Conservation (phyloP, 345 rosid genomes). For the Eutrema japonicum region DNA sequence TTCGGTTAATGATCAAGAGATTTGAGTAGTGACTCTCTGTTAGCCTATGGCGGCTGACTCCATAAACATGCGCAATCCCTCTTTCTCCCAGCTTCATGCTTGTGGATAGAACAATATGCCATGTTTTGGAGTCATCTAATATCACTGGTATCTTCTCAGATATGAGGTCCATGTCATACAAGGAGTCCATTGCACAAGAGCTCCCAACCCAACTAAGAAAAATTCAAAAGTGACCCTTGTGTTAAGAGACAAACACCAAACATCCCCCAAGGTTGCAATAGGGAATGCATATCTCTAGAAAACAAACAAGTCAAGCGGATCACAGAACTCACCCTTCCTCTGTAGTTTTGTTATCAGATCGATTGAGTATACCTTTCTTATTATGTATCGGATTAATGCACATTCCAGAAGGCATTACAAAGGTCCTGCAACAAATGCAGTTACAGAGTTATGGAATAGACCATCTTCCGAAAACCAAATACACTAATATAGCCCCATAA, state of each 20-base stretch:
- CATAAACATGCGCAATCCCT: conserved; percentile 85
- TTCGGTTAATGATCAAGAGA: conserved; percentile 84
- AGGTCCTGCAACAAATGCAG: conserved; percentile 67
- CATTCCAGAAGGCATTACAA: conserved; percentile 96
- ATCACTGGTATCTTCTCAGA: conserved; percentile 90
- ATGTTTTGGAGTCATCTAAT: conserved; percentile 76
- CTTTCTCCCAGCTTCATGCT: conserved; percentile 88
- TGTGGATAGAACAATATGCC: conserved; percentile 76
- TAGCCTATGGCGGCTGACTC: conserved; percentile 62
- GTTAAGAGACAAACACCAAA: background rate
- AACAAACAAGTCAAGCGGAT: conserved; percentile 9
- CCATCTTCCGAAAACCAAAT: background rate
- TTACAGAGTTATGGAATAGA: background rate
- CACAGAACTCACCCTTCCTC: conserved; percentile 66
- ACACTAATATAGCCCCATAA: background rate
- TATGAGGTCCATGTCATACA: conserved; percentile 87
- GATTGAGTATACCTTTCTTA: conserved; percentile 73
- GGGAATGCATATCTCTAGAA: conserved; percentile 1
- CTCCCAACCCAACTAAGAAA: conserved; percentile 72
- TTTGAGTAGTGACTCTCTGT: conserved; percentile 66
- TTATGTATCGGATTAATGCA: conserved; percentile 96
- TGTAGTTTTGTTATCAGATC: conserved; percentile 51
- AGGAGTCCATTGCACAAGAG: conserved; percentile 73
- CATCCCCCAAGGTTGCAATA: background rate
- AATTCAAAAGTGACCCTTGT: conserved; percentile 15